phyloP scores from a whole-genome alignment of 352 stramenopile species.

The Globisporangium irregulare region DNA sequence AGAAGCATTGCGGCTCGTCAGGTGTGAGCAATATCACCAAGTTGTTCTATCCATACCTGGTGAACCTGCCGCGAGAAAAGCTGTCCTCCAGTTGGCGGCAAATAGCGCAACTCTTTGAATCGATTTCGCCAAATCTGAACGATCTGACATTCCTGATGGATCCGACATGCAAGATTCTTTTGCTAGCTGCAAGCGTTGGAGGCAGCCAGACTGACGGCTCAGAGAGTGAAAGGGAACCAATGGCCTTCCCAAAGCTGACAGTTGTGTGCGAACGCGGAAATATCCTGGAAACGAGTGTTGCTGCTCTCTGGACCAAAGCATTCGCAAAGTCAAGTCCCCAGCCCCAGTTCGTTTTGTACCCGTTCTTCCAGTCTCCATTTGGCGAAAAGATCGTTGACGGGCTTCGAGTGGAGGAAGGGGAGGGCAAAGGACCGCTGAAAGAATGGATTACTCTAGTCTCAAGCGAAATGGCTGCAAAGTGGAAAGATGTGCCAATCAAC shows the following conservation, averaged over 20 bases:
- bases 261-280: slow-evolving; percentile 50
- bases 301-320: slow-evolving; percentile 26
- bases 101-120: slow-evolving; percentile 25
- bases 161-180: slow-evolving; percentile 45
- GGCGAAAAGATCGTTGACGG: slow-evolving; percentile 66
- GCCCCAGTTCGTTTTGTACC: slow-evolving; percentile 39
- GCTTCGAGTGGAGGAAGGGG: slow-evolving; percentile 63
- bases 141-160: slow-evolving; percentile 37
- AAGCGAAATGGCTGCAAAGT: slow-evolving; percentile 39
- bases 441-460: slow-evolving; percentile 66
- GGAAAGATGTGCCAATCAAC: slow-evolving; percentile 30
- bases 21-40: slow-evolving; percentile 45
- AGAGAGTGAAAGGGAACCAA: background rate
- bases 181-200: slow-evolving; percentile 29
- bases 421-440: slow-evolving; percentile 70
- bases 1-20: background rate
- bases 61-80: slow-evolving; percentile 45
- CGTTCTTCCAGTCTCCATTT: slow-evolving; percentile 67
- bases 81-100: slow-evolving; percentile 36
- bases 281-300: slow-evolving; percentile 36
- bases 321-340: slow-evolving; percentile 17
- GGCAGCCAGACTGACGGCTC: background rate
- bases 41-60: slow-evolving; percentile 72
- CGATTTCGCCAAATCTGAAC: slow-evolving; percentile 22
- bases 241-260: slow-evolving; percentile 33